Evolutionary conservation across 768 basidiomycete species (phyloP), one percentile per base, ranked within the genome.

Genomic region (Mycena filopes): DNA sequence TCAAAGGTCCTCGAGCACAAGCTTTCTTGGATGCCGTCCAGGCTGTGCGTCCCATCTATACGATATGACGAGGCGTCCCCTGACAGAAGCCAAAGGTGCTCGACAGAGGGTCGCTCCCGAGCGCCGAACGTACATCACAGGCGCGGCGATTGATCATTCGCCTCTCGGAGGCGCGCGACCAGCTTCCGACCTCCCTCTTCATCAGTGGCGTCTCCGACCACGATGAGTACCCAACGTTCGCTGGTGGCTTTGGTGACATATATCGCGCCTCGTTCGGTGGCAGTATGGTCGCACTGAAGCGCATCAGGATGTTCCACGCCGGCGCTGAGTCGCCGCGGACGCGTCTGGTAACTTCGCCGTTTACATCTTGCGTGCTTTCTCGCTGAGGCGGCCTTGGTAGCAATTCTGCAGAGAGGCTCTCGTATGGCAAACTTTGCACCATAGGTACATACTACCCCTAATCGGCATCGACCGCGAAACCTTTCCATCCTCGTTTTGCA

Each of bases 201-300:
- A 64, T 72, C 20, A 63, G 60, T 12, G 31, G 49, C 12, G 58
- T 70, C 28, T 28, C 25, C 40, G 28, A 56, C 23, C 38, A 25
- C 49, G 70, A 64, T 8, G 33, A 40, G 4, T 23, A 71, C 11
- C 43, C 69, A 5, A 53, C 43, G 21, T 60, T 31, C 53, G 63
- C 64, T 9, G 71, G 71, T 15, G 62, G 72, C 12, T 72, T 72
- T 49, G 70, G 50, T 3, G 71, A 72, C 40, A 62, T 72, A 6
- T 71, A 60, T 59, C 60, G 55, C 25, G 71, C 64, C 9, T 43
- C 48, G 6, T 66, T 55, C 36, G 12, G 21, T n/a, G 42, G 43
- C 8, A 46, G 15, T 6, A 36, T 7, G n/a, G 55, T 56, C 4
- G 55, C 55, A 8, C 21, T 56, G 16, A 56, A 56, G 43, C 55